These are phyloP conservation scores for Neurospora cerealis DNA, from an alignment of 495 filamentous ascomycete genomes.

Conservation along the genomic window DNA sequence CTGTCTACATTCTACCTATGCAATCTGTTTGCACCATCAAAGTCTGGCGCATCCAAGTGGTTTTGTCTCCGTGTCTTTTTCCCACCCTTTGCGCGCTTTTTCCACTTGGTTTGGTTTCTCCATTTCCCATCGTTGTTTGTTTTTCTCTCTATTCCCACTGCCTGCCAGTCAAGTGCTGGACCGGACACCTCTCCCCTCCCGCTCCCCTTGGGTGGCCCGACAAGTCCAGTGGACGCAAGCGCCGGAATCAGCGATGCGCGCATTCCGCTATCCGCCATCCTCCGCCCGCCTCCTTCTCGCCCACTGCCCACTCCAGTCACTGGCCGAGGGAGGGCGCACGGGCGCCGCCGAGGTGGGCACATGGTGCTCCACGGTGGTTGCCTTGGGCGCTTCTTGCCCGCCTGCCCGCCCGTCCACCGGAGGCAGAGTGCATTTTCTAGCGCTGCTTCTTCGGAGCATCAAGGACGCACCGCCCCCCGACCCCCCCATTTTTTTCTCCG, in stretches of 20 bases:
- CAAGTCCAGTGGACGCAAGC: neutral
- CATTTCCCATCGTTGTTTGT: neutral
- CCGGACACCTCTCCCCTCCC: neutral
- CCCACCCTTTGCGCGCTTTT: neutral
- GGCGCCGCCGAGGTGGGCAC: slow-evolving; percentile 2
- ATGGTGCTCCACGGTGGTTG: neutral
- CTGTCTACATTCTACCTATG: neutral
- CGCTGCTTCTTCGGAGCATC: slow-evolving; percentile 16
- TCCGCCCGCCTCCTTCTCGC: neutral
- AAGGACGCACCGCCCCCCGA: slow-evolving; percentile 2
- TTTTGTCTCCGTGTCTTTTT: slow-evolving; percentile 4
- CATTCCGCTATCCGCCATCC: neutral
- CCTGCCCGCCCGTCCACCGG: slow-evolving; percentile 5
- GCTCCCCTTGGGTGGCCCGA: neutral
- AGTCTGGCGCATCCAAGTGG: neutral
- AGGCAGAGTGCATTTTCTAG: slow-evolving; percentile 14
- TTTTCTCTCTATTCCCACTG: neutral
- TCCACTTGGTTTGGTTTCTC: neutral
- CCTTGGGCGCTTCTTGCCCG: neutral
- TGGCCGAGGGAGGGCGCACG: slow-evolving; percentile 3
- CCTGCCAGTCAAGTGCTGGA: neutral
- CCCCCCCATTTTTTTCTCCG: slow-evolving; percentile 22
- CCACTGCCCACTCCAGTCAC: neutral
- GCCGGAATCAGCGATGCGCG: neutral
- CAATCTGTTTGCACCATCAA: slow-evolving; percentile 5